A percentile compares a stretch with the other conserved stretches of the same genome.
Conservation (phyloP, 2,329 filamentous ascomycete genomes). For the Trichoderma atrobrunneum region DNA sequence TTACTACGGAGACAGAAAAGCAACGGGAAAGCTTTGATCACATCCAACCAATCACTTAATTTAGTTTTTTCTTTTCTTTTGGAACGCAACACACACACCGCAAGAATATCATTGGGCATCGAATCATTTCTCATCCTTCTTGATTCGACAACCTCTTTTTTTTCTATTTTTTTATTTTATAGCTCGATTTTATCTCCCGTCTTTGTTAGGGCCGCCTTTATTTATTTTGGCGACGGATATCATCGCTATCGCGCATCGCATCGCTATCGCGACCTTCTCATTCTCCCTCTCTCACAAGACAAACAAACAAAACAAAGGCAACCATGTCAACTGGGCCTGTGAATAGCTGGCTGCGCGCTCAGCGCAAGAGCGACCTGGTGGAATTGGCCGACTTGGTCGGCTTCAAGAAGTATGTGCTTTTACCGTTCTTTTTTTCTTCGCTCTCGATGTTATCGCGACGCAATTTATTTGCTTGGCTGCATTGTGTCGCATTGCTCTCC, state of each 20-base stretch:
- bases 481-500: background rate
- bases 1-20: background rate
- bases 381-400: slow-evolving; percentile 70
- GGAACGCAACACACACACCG: slow-evolving; percentile 14
- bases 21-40: background rate
- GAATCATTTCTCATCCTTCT: background rate
- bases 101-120: slow-evolving; percentile 14
- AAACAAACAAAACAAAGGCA: background rate
- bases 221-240: background rate
- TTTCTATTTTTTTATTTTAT: background rate
- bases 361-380: slow-evolving; percentile 77
- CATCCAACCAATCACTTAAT: slow-evolving; percentile 1
- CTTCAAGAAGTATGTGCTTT: slow-evolving; percentile 64
- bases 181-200: background rate
- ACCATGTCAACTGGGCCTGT: slow-evolving; percentile 30
- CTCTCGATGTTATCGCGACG: background rate
- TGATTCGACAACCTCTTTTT: slow-evolving; percentile 3
- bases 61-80: background rate
- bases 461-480: background rate
- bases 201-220: background rate
- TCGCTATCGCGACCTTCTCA: background rate
- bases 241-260: background rate
- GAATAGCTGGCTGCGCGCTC: slow-evolving; percentile 72
- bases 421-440: background rate
- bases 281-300: too few relatives aligned